phyloP scores from a whole-genome alignment of 208 protist genomes.

The Ichthyophonus hoferi region DNA sequence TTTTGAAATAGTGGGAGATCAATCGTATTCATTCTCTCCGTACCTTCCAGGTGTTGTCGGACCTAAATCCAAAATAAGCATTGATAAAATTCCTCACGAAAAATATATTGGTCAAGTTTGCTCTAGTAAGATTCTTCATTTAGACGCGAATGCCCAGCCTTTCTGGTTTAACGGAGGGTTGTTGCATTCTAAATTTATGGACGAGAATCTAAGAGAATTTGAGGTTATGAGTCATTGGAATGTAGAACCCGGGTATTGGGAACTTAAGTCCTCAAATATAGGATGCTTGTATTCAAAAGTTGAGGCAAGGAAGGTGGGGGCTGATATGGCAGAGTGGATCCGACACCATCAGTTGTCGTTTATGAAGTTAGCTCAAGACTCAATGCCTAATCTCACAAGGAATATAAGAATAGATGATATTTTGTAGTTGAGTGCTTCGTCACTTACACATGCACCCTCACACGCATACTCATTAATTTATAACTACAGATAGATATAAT shows the following conservation, averaged over 20 bases:
- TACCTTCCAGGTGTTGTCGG: neutral
- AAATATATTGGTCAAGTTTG: neutral
- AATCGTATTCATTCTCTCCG: neutral
- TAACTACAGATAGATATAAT: too few relatives aligned
- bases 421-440: too few relatives aligned
- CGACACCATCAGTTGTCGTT: neutral
- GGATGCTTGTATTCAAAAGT: neutral
- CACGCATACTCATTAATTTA: too few relatives aligned
- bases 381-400: too few relatives aligned
- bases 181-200: neutral
- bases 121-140: neutral
- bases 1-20: neutral
- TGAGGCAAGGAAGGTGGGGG: neutral
- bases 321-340: neutral
- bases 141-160: neutral
- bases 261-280: neutral
- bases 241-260: neutral
- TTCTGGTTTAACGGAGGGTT: neutral
- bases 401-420: too few relatives aligned
- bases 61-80: too few relatives aligned
- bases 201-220: neutral
- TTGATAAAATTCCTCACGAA: neutral
- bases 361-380: neutral
- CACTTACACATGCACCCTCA: too few relatives aligned
- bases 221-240: neutral